Evolutionary conservation across 2,329 filamentous ascomycete species (phyloP), one percentile per base, ranked within the genome.

Genomic region (Penicillium concentricum): DNA sequence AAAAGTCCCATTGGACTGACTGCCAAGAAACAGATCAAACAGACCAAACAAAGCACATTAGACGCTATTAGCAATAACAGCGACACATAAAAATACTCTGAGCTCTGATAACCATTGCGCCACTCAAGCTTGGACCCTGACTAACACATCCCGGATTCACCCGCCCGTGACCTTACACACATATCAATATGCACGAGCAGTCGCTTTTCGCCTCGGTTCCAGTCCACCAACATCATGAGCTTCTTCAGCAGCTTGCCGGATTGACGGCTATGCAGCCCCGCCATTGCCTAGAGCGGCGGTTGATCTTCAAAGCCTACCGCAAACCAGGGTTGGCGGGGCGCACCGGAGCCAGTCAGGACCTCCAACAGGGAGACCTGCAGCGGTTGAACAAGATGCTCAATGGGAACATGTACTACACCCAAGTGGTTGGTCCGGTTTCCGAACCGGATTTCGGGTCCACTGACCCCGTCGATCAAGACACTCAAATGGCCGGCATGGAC

Each of bases 191-290:
- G 84, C 84, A 87, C 72, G 84, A 87, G 75, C 78, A 86, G 63
- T 75, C 85, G 46, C 79, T 87, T 44, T 86, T 83, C 73, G 84
- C 82, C 65, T 81, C 84, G 66, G 78, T 87, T 54, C 79, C 84
- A 10, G 70, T 74, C 34, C 72, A 79, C 38, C 82, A 84, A 66
- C 83, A 86, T 75, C 76, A 82, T 67, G 84, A 84, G 70, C 78
- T 86, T 18, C 75, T 87, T 52, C 82, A 84, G 67, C 83, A 87
- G 64, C 77, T 88, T 45, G 81, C 84, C 38, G 85, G 85, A 51
- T 72, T 86, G 54, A 81, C 84, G 48, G 83, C 81, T 64, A 84
- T 84, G 79, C 84, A 86, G 67, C 85, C 85, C 38, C 77, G 78
- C 64, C 75, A 76, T 56, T 71, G 79, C 50, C 68, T 81, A 48